Percentiles rank a stretch among this genome's conserved stretches.
These are phyloP conservation scores for Cadophora sp. DNA, from an alignment of 2,329 filamentous ascomycete species.

Conservation along the genomic window DNA sequence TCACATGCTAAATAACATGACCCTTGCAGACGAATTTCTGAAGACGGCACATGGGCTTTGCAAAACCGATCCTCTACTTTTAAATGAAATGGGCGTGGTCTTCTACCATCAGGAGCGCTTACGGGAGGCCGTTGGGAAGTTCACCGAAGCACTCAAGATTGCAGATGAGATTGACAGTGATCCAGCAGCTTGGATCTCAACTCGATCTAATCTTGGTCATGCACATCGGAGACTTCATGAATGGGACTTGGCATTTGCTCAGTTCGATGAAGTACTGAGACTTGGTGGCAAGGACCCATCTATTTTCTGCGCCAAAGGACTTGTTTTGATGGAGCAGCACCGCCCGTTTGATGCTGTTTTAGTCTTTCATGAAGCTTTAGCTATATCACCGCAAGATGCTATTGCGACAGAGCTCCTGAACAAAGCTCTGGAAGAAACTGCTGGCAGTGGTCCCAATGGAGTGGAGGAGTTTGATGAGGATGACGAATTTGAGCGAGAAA, in stretches of 20 bases:
- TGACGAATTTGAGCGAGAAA: conserved; percentile 61
- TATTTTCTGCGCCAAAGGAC: conserved; percentile 82
- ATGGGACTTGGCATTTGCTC: conserved; percentile 73
- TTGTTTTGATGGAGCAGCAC: conserved; percentile 81
- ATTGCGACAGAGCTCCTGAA: conserved; percentile 80
- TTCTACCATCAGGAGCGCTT: conserved; percentile 89
- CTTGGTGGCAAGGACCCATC: conserved; percentile 80
- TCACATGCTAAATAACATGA: conserved; percentile 93
- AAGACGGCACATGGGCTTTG: conserved; percentile 86
- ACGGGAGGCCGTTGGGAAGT: conserved; percentile 77
- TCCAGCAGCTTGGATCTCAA: conserved; percentile 81
- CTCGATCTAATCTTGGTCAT: conserved; percentile 88
- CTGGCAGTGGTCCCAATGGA: conserved; percentile 45
- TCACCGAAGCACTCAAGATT: conserved; percentile 77
- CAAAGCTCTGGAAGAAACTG: conserved; percentile 71
- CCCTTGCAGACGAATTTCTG: conserved; percentile 90
- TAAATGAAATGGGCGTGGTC: conserved; percentile 97
- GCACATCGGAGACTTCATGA: conserved; percentile 77
- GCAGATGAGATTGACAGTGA: conserved; percentile 84
- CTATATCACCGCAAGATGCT: conserved; percentile 79
- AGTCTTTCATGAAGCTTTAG: conserved; percentile 83
- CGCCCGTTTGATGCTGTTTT: conserved; percentile 79
- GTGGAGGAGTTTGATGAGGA: conserved; percentile 53
- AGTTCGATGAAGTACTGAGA: conserved; percentile 88
- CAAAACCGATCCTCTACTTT: conserved; percentile 82